Base-by-base conservation (phyloP, 768 basidiomycete species). In the Roridomyces roridus region DNA sequence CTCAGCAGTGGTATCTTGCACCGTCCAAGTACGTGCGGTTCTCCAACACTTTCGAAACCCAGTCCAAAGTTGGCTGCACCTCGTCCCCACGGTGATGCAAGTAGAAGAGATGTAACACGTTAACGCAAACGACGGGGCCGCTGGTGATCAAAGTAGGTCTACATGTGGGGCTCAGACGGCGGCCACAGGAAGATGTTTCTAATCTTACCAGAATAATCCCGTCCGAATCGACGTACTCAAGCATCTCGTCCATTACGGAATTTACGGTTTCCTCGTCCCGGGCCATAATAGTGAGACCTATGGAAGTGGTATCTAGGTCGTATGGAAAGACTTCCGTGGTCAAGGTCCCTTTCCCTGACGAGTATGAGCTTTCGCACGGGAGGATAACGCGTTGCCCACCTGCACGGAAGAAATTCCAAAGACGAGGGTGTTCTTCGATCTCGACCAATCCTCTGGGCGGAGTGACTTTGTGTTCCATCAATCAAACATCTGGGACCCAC, bases 241-340 rank as follows among this genome's bases (percentile, higher is more conserved):
- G 74, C 78, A 86, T 86, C 52, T 86, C 82, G 62, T 85, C 78
- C 76, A 87, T 79, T 9, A 85, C 73, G 2, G 76, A 74, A 31
- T 70, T 65, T 2, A 74, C 72, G 11, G 77, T 62, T 12, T 65
- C 67, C 20, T 69, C 67, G 35, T 72, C 68, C 14, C 65, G 65
- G 55, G 69, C 52, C 25, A 76, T 69, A 26, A 85, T 72, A 2
- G 78, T 81, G 24, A 85, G 68, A 15, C 71, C 84, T 11, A 86
- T 51, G 5, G 85, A 83, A 0, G 85, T 86, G 0, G 84, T 86
- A 57, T 86, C 85, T 24, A 85, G 67, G 67, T 87, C 85, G 55
- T 72, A 76, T 0, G 84, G 83, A 60, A 82, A 84, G 23, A 72
- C 68, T 37, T 76, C 74, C 4, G 81, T 82, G 4, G 82, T 84